Conservation (phyloP, 805 yeast species). For the Wickerhamiella cacticola region DNA sequence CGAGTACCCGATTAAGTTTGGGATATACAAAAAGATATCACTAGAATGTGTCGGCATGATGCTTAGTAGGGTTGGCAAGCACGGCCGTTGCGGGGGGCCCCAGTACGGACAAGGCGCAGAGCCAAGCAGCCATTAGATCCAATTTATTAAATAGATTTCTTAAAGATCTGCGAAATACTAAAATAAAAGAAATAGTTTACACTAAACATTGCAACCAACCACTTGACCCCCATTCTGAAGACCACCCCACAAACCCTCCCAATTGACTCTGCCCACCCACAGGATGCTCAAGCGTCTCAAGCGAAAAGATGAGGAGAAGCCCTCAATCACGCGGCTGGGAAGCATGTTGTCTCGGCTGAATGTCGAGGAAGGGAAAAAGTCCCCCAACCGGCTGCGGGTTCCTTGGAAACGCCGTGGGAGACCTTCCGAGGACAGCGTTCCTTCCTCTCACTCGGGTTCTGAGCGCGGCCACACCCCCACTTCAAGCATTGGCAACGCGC, state of each 20-base stretch:
- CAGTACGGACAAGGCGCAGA: no score
- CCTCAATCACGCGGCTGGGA: not conserved
- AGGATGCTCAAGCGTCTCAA: constrained; percentile 7
- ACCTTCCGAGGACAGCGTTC: constrained; percentile 7
- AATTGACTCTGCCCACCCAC: no score
- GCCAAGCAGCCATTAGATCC: no score
- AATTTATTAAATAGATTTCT: no score
- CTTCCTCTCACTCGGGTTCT: not conserved
- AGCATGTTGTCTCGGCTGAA: not conserved
- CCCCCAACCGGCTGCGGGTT: constrained; percentile 9
- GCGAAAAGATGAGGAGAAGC: constrained; percentile 3
- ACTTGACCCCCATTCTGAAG: no score
- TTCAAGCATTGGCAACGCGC: constrained; percentile 1
- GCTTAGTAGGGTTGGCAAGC: no score
- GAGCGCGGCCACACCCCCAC: constrained; percentile 3
- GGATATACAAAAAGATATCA: constrained; percentile 67
- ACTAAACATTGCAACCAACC: no score
- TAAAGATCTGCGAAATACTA: no score
- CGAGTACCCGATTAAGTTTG: constrained; percentile 81
- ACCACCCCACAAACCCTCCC: not conserved
- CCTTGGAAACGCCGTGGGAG: constrained; percentile 12
- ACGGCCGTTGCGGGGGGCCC: no score
- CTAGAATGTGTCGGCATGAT: constrained; percentile 1
- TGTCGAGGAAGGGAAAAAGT: constrained; percentile 3
- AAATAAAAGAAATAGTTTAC: no score